A percentile compares a stretch with the other conserved stretches of the same genome.
These are phyloP conservation scores for Podospora appendiculata DNA, from an alignment of 495 filamentous ascomycete genomes.

Conservation along the genomic window DNA sequence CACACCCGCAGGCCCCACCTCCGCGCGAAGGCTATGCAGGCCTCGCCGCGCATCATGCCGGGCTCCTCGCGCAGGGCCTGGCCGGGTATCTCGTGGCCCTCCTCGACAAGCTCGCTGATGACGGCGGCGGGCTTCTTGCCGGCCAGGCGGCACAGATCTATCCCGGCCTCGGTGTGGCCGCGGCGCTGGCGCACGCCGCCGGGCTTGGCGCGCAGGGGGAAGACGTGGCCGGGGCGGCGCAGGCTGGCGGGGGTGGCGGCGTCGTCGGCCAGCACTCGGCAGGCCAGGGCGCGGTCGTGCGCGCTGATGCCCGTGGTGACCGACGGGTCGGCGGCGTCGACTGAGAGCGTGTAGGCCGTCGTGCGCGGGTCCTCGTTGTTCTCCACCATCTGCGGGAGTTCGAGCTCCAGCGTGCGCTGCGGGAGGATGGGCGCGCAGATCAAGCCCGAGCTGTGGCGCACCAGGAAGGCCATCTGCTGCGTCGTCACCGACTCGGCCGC, in stretches of 20 bases:
- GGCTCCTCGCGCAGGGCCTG: constrained; percentile 50
- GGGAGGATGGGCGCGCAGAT: constrained; percentile 81
- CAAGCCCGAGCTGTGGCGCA: constrained; percentile 80
- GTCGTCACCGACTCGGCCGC: constrained; percentile 79
- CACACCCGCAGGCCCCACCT: constrained; percentile 87
- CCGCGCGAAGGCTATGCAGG: constrained; percentile 79
- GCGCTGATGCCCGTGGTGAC: constrained; percentile 88
- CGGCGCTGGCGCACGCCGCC: constrained; percentile 72
- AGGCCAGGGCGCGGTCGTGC: constrained; percentile 77
- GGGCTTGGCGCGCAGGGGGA: constrained; percentile 71
- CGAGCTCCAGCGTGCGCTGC: constrained; percentile 54
- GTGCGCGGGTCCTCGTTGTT: constrained; percentile 75
- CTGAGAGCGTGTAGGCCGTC: constrained; percentile 85
- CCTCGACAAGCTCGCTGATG: constrained; percentile 81
- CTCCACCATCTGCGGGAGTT: constrained; percentile 83
- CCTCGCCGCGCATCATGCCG: constrained; percentile 90
- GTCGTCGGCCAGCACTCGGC: constrained; percentile 67
- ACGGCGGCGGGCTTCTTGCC: constrained; percentile 69
- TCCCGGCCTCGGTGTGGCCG: constrained; percentile 89
- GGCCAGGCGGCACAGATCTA: constrained; percentile 77
- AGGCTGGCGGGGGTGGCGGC: constrained; percentile 51
- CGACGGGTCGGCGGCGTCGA: constrained; percentile 65
- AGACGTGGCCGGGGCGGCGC: constrained; percentile 81
- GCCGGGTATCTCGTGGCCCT: constrained; percentile 56
- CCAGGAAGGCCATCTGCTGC: constrained; percentile 89